Evolutionary conservation across 2,329 filamentous ascomycete species (phyloP).

Genomic region (Ceratocystis huliohia): DNA sequence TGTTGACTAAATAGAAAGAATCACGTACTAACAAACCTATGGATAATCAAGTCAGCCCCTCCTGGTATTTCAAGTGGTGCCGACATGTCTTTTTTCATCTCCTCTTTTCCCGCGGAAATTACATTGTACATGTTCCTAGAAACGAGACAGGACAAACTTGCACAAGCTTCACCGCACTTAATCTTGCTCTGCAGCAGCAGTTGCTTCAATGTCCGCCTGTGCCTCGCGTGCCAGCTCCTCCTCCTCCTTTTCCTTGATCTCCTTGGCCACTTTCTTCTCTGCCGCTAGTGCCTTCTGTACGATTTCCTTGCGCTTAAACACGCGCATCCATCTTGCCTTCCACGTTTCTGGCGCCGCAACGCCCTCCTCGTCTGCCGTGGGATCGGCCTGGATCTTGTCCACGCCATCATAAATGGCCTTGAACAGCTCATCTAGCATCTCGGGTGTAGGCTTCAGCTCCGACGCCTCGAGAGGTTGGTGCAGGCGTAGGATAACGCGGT

Average conservation of each 20-base stretch:
- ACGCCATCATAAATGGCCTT: slow-evolving; percentile 48
- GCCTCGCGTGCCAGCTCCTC: slow-evolving; percentile 28
- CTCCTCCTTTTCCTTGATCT: slow-evolving; percentile 19
- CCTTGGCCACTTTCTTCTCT: slow-evolving; percentile 14
- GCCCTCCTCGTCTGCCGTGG: slow-evolving; percentile 41
- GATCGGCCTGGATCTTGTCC: slow-evolving; percentile 60
- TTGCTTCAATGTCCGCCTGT: slow-evolving; percentile 23
- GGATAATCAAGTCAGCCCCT: neutral
- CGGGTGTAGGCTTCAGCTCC: slow-evolving; percentile 11
- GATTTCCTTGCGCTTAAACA: slow-evolving; percentile 67
- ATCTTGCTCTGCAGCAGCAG: slow-evolving; percentile 8
- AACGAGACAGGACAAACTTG: neutral
- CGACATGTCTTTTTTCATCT: neutral
- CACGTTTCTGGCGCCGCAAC: slow-evolving; percentile 49
- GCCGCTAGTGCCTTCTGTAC: slow-evolving; percentile 62
- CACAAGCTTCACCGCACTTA: neutral
- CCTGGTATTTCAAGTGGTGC: no score
- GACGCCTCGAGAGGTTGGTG: slow-evolving; percentile 16
- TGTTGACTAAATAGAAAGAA: neutral
- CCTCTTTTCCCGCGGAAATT: neutral
- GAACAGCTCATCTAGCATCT: slow-evolving; percentile 32
- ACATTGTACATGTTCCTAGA: neutral
- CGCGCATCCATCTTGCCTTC: slow-evolving; percentile 75
- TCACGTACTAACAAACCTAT: slow-evolving; percentile 10
- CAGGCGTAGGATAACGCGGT: slow-evolving; percentile 25